Evolutionary conservation across 2,329 filamentous ascomycete genomes (phyloP), one percentile per base, ranked within the genome.

Genomic region (Drechmeria coniospora): DNA sequence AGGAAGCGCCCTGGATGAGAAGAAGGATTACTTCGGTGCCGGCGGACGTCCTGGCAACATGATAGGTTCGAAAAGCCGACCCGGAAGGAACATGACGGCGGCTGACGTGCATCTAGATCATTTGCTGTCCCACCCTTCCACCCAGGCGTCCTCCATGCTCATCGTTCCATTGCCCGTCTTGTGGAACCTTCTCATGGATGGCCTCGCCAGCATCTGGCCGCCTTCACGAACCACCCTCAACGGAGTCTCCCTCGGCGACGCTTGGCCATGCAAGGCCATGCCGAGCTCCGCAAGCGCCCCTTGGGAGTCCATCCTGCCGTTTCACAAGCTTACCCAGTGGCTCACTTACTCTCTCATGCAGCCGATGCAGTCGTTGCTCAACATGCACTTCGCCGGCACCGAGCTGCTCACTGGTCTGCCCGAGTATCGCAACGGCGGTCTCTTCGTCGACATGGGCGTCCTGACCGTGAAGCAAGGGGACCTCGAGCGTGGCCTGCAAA

Each of bases 311-410:
- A 86, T 92, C 36, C 70, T 87, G 8, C 84, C 84, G 0, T 92
- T 93, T 59, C 86, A 94, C 61, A 93, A 92, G 56, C 67, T 92
- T 20, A 92, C 84, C 0, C 84, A 93, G 52, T 94, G 86, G 86
- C 74, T 94, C 31, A 82, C 79, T 27, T 93, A 93, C 55, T 92
- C 83, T 3, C 68, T 94, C 31, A 92, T 92, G 80, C 77, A 84
- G 15, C 84, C 84, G 0, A 92, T 93, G 77, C 71, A 76, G 31
- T 79, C 74, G 38, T 54, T 92, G 14, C 72, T 92, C 42, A 70
- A 78, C 32, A 74, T 92, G 33, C 73, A 83, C 38, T 90, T 90
- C 50, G 74, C 78, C 3, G 82, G 83, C 23, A 71, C 73, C 2
- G 80, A 92, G 35, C 65, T 92, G 6, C 64, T 92, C 38, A 94